phyloP scores from a whole-genome alignment of 768 basidiomycete genomes.

The Rhizopogon roseolus region DNA sequence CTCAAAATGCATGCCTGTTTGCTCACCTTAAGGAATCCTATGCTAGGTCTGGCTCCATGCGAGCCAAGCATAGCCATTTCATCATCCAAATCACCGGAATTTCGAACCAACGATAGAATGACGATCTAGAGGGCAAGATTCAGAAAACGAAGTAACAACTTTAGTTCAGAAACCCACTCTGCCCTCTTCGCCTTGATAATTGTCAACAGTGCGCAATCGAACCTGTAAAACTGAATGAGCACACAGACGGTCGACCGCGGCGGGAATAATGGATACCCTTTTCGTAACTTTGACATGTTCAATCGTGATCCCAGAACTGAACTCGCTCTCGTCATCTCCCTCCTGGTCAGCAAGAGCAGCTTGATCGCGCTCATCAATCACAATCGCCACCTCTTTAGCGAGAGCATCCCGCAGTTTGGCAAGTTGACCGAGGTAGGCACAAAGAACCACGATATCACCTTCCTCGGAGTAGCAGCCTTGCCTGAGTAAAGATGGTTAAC shows the following conservation, averaged over 20 bases:
- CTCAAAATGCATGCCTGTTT: neutral
- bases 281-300: slow-evolving; percentile 49
- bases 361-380: slow-evolving; percentile 68
- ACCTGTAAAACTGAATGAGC: slow-evolving; percentile 35
- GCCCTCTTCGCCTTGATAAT: slow-evolving; percentile 74
- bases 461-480: slow-evolving; percentile 43
- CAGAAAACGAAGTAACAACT: neutral
- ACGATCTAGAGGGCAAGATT: slow-evolving; percentile 41
- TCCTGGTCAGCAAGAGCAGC: slow-evolving; percentile 53
- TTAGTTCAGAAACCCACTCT: slow-evolving; percentile 31
- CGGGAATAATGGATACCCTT: slow-evolving; percentile 34
- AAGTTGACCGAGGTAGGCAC: slow-evolving; percentile 50
- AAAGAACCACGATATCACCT: slow-evolving; percentile 51
- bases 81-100: slow-evolving; percentile 47
- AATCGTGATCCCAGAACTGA: slow-evolving; percentile 16
- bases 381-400: slow-evolving; percentile 45
- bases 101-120: slow-evolving; percentile 71
- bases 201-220: slow-evolving; percentile 69
- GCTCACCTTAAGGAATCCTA: slow-evolving; percentile 71
- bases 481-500: slow-evolving; percentile 14
- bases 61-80: slow-evolving; percentile 15
- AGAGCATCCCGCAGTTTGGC: slow-evolving; percentile 39
- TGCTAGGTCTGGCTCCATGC: slow-evolving; percentile 29
- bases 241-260: neutral
- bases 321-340: slow-evolving; percentile 24